These are phyloP conservation scores for Extremus antarcticus DNA, from an alignment of 495 filamentous ascomycete genomes.

Conservation along the genomic window DNA sequence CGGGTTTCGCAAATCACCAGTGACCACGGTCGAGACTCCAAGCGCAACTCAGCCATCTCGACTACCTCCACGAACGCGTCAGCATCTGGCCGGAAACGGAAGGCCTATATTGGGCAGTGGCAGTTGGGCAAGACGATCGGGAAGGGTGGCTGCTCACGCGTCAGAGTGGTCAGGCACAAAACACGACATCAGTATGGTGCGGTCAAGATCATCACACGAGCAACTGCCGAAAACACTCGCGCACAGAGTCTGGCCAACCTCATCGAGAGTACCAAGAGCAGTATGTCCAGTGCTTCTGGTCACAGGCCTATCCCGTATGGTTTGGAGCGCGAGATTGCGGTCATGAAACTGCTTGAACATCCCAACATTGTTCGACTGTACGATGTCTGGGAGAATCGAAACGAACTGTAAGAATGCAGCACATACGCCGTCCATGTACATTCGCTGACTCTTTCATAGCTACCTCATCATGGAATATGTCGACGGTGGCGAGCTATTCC, in stretches of 20 bases:
- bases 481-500: conserved; percentile 80
- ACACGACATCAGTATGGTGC: conserved; percentile 67
- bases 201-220: conserved; percentile 85
- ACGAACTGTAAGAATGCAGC: conserved; percentile 63
- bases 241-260: conserved; percentile 68
- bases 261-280: conserved; percentile 27
- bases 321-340: conserved; percentile 85
- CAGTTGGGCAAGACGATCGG: conserved; percentile 77
- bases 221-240: conserved; percentile 55
- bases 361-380: conserved; percentile 82
- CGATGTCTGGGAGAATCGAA: conserved; percentile 93
- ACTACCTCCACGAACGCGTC: conserved; percentile 53
- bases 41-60: conserved; percentile 64
- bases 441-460: conserved; percentile 34
- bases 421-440: conserved; percentile 18
- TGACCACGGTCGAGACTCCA: conserved; percentile 43
- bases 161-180: conserved; percentile 69
- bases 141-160: conserved; percentile 71
- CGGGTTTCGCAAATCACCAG: conserved; percentile 42
- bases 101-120: conserved; percentile 84
- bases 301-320: conserved; percentile 64
- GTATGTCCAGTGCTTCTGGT: conserved; percentile 16
- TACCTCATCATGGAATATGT: conserved; percentile 97
- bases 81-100: conserved; percentile 46
- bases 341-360: conserved; percentile 93